Conservation (phyloP, 257 asterid genomes). For the Solanum clarkiae region DNA sequence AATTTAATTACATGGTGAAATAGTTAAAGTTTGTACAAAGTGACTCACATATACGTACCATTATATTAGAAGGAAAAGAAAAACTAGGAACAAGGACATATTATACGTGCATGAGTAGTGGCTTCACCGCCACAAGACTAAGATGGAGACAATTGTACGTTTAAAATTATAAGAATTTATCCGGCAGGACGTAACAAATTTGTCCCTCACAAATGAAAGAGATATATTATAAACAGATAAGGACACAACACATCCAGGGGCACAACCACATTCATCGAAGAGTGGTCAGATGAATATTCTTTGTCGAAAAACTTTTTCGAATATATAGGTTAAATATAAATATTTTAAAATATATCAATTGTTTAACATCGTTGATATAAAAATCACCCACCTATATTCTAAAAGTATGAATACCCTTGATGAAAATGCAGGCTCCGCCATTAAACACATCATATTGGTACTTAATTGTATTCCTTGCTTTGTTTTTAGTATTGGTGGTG, state of each 20-base stretch:
- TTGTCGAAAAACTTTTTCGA: no score
- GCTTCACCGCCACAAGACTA: background rate
- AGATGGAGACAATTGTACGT: background rate
- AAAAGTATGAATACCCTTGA: no score
- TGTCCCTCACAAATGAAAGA: background rate
- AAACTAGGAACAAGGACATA: background rate
- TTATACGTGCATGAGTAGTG: background rate
- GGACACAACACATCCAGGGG: background rate
- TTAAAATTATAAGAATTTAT: background rate
- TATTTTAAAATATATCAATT: no score
- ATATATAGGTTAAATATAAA: no score
- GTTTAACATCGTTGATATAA: no score
- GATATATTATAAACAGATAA: background rate
- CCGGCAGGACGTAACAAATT: background rate
- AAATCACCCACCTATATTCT: no score
- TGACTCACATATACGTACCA: background rate
- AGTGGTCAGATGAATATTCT: no score
- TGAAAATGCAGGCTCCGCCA: no score
- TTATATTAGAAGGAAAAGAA: background rate
- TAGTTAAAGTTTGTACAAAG: background rate
- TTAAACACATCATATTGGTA: background rate
- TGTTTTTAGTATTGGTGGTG: background rate
- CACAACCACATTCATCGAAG: no score
- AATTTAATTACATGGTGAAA: background rate
- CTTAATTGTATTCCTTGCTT: background rate